Evolutionary conservation across 768 basidiomycete species (phyloP), one percentile per base, ranked within the genome.

Genomic region (Russula sp.): DNA sequence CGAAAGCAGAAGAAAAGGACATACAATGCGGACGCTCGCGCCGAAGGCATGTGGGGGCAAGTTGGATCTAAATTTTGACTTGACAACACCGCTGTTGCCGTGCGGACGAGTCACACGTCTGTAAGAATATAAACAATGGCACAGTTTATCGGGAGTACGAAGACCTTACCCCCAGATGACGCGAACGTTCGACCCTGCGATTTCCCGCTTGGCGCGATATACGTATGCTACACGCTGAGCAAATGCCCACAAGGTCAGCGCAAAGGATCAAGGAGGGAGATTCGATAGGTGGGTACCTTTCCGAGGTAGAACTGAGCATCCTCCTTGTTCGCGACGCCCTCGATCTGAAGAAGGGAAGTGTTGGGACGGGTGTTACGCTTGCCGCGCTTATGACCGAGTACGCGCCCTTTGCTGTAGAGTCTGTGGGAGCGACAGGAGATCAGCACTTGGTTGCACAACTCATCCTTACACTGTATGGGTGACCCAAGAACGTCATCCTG

Each of bases 291-390:
- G 71, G 83, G 69, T 69, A 97, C 93, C 89, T 99, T 99, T 73
- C 97, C 97, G 65, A 98, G 85, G 83, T 99, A 99, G 78, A 94
- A 96, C 74, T 93, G 88, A 43, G 95, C 92, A 72, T 96, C 94
- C 79, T 96, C 85, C 78, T 94, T 91, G 71, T 78, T 87, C 66
- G 85, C 84, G 60, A 98, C 94, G 72, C 96, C 96, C 80, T 99
- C 97, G 73, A 99, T 92, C 78, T 96, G 93, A 71, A 99, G 77
- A 70, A 99, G 87, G 58, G 93, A 92, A 65, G 94, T 97, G 82
- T 96, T 96, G 73, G 93, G 94, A 73, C 88, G 83, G 61, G 89
- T 82, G 83, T 98, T 98, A 73, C 93, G 88, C 81, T 98, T 98
- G 65, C 91, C 94, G 67, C 97, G 92, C 81, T 98, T 98, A 90